A percentile compares a stretch with the other conserved stretches of the same genome.
Evolutionary conservation across 2,329 filamentous ascomycete species (phyloP).

Genomic region (Fusarium cicatricum): DNA sequence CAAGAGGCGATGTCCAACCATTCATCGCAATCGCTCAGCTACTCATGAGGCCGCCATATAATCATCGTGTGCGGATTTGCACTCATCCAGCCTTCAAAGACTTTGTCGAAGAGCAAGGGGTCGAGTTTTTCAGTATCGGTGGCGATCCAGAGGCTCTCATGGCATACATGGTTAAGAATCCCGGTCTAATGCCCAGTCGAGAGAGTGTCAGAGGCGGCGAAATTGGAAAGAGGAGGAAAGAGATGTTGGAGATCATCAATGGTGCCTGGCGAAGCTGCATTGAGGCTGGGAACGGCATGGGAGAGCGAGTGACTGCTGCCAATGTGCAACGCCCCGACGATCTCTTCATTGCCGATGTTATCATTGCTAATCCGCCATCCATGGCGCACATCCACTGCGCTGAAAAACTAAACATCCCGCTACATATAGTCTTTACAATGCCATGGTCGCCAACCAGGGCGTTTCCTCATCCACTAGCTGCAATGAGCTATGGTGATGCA

Average conservation of each 20-base stretch:
- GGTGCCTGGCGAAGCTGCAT: constrained; percentile 50
- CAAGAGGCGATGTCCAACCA: constrained; percentile 55
- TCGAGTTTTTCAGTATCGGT: constrained; percentile 67
- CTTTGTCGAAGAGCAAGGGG: constrained; percentile 60
- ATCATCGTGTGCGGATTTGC: constrained; percentile 64
- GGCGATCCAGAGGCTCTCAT: constrained; percentile 62
- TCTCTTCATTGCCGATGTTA: constrained; percentile 62
- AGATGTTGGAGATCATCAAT: constrained; percentile 50
- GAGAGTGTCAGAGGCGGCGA: constrained; percentile 49
- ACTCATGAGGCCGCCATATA: constrained; percentile 47
- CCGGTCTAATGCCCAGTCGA: constrained; percentile 49
- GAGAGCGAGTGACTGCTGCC: constrained; percentile 38
- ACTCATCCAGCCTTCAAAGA: constrained; percentile 63
- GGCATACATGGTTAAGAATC: constrained; percentile 53
- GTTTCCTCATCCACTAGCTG: constrained; percentile 50
- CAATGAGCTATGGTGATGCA: constrained; percentile 36
- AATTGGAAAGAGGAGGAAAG: constrained; percentile 45
- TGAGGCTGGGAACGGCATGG: constrained; percentile 47
- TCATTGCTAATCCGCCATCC: constrained; percentile 63
- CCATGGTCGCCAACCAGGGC: constrained; percentile 71
- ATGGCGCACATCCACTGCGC: constrained; percentile 63
- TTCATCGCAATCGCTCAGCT: constrained; percentile 65
- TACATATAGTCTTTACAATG: constrained; percentile 69
- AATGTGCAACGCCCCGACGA: constrained; percentile 38
- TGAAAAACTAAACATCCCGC: constrained; percentile 56